Base-by-base conservation (phyloP, 139 green algal genomes). In the Spirogloea muscicola region DNA sequence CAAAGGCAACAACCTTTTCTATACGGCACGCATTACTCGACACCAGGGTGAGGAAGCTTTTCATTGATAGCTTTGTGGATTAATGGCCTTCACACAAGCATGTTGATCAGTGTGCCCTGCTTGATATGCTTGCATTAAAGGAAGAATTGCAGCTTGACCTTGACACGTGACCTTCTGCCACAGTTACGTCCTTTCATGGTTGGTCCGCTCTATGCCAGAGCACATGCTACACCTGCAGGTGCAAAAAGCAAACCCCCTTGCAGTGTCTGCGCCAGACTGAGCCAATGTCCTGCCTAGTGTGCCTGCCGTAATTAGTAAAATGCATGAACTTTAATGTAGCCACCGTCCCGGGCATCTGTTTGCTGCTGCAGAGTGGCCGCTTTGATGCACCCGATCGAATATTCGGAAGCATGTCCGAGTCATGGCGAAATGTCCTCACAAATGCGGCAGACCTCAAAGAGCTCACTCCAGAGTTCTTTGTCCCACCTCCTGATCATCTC, bases 21-120 rank as follows among this genome's bases (percentile, higher is more conserved):
- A 71, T 97, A 96, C 69, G 93, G 91, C 70, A 93, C 90, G 0
- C 93, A 97, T 82, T 98, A 98, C 89, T 94, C 87, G 49, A 91
- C 89, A 5, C 92, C 93, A 0, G 88, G 88, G 65, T 74, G 27
- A n/a, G 48, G n/a, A 33, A 25, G 1, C 13, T n/a, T n/a, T n/a
- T n/a, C n/a, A n/a, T n/a, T n/a, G n/a, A n/a, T n/a, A n/a, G n/a
- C n/a, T n/a, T n/a, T n/a, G n/a, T n/a, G n/a, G n/a, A n/a, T n/a
- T n/a, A n/a, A n/a, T n/a, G n/a, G n/a, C n/a, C n/a, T n/a, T n/a
- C n/a, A n/a, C n/a, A n/a, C n/a, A n/a, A n/a, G n/a, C n/a, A n/a
- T n/a, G n/a, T n/a, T n/a, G n/a, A n/a, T n/a, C n/a, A n/a, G n/a
- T n/a, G n/a, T n/a, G n/a, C n/a, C n/a, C n/a, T n/a, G n/a, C n/a